Percentiles rank a stretch among this genome's conserved stretches.
phyloP scores from a whole-genome alignment of 2,329 filamentous ascomycete species.

The Beauveria brongniartii region DNA sequence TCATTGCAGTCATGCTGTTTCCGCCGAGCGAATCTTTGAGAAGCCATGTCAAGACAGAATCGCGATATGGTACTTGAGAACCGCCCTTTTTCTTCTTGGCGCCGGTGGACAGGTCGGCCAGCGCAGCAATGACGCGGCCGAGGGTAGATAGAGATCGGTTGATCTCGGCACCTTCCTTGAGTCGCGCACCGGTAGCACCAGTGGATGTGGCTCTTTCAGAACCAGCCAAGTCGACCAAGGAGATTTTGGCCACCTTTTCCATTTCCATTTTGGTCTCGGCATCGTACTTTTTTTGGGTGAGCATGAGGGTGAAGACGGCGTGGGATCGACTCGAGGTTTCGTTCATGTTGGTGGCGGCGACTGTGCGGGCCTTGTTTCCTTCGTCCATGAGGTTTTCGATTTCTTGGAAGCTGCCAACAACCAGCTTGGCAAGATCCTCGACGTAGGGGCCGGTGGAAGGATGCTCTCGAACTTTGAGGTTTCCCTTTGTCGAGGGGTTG shows the following conservation, averaged over 20 bases:
- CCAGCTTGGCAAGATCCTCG: conserved; percentile 91
- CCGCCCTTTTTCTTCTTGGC: conserved; percentile 69
- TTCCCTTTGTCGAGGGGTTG: conserved; percentile 91
- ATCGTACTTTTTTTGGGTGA: conserved; percentile 90
- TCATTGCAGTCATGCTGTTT: conserved; percentile 99
- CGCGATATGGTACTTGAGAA: conserved; percentile 85
- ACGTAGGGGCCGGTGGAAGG: conserved; percentile 96
- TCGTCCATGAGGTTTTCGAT: conserved; percentile 99
- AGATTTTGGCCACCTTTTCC: conserved; percentile 97
- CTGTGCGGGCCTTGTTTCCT: conserved; percentile 96
- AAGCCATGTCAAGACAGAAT: conserved; percentile 93
- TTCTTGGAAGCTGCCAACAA: conserved; percentile 86
- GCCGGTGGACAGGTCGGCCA: conserved; percentile 81
- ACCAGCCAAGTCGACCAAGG: conserved; percentile 92
- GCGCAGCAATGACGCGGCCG: conserved; percentile 90
- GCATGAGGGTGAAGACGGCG: conserved; percentile 91
- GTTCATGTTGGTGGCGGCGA: conserved; percentile 99
- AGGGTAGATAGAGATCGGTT: conserved; percentile 94
- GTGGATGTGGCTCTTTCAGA: conserved; percentile 97
- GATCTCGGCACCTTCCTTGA: conserved; percentile 98
- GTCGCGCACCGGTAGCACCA: conserved; percentile 83
- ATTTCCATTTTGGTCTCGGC: conserved; percentile 91
- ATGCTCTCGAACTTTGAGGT: conserved; percentile 94
- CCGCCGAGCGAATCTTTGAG: conserved; percentile 94
- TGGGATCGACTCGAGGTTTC: conserved; percentile 98